These are phyloP conservation scores for Allium cepa DNA, from an alignment of 106 monocot genomes.

Conservation along the genomic window DNA sequence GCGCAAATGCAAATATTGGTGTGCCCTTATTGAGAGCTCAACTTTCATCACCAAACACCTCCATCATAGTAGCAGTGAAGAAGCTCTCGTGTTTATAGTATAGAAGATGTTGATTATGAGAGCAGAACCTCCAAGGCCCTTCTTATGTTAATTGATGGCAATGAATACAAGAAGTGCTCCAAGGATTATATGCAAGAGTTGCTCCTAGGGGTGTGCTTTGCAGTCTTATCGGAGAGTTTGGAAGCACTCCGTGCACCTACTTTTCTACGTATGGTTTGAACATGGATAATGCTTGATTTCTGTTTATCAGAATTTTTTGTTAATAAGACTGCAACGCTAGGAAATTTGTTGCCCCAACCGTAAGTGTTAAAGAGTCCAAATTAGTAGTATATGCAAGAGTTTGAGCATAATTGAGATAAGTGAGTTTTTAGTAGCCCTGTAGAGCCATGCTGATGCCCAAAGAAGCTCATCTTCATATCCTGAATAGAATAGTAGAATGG, in stretches of 20 bases:
- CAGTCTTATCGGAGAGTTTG: conserved; percentile 6
- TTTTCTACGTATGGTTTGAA: conserved; percentile 30
- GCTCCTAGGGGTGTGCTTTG: too few relatives aligned
- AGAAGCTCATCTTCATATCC: conserved; percentile 74
- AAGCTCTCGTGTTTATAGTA: too few relatives aligned
- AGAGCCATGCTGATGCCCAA: conserved; percentile 71
- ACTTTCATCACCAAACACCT: too few relatives aligned
- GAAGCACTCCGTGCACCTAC: conserved; percentile 33
- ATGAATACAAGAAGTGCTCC: too few relatives aligned
- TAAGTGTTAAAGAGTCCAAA: conserved; percentile 26
- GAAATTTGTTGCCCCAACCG: conserved; percentile 34
- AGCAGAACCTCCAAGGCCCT: too few relatives aligned
- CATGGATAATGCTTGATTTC: conserved; percentile 4
- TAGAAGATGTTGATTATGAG: too few relatives aligned
- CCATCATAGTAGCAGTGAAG: too few relatives aligned
- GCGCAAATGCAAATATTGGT: too few relatives aligned
- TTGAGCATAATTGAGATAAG: conserved; percentile 16
- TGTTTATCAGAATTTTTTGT: conserved; percentile 12
- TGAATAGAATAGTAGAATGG: conserved; percentile 88
- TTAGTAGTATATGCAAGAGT: neutral
- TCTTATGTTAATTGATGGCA: too few relatives aligned
- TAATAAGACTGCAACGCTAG: conserved; percentile 15
- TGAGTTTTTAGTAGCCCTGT: conserved; percentile 41
- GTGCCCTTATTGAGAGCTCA: too few relatives aligned
- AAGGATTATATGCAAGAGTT: too few relatives aligned